These are phyloP conservation scores for Fusarium neocosmosporiellum DNA, from an alignment of 2,329 filamentous ascomycete genomes.

Conservation along the genomic window DNA sequence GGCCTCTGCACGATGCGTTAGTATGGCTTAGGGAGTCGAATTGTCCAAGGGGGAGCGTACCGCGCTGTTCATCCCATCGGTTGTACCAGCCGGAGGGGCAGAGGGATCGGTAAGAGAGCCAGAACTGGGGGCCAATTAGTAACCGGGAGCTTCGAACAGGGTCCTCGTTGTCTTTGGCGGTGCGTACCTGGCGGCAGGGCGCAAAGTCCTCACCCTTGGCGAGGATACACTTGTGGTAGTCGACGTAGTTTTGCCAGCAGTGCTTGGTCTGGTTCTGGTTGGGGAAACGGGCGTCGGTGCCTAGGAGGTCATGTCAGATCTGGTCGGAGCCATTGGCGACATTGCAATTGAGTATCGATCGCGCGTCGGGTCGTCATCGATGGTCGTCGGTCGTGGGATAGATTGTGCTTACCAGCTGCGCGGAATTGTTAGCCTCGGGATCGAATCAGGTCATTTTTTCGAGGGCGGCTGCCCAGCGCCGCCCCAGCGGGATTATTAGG, in stretches of 20 bases:
- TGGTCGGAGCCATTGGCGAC: conserved; percentile 8
- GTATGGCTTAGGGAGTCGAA: conserved; percentile 34
- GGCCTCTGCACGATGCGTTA: conserved; percentile 61
- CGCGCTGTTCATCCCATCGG: conserved; percentile 97
- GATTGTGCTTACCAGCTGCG: conserved; percentile 57
- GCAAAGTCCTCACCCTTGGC: conserved; percentile 99
- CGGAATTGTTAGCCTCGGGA: conserved; percentile 56
- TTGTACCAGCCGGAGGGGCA: conserved; percentile 95
- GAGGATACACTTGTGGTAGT: conserved; percentile 99
- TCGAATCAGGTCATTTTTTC: conserved; percentile 51
- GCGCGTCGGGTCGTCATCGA: conserved; percentile 31
- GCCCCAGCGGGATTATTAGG: conserved; percentile 51
- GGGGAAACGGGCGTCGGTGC: conserved; percentile 99
- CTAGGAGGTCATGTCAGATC: conserved; percentile 58
- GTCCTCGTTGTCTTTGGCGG: neutral
- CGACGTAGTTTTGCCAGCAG: conserved; percentile 99
- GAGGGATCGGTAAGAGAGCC: conserved; percentile 94
- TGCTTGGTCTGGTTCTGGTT: conserved; percentile 99
- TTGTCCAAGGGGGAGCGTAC: conserved; percentile 62
- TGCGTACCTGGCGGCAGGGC: conserved; percentile 89
- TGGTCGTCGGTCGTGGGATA: conserved; percentile 28
- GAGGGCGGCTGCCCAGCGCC: conserved; percentile 25
- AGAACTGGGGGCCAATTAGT: conserved; percentile 74
- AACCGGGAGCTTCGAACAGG: neutral
- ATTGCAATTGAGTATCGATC: conserved; percentile 44